Evolutionary conservation across 345 rosid genomes (phyloP).

Genomic region (thale cress (Arabidopsis thaliana)): DNA sequence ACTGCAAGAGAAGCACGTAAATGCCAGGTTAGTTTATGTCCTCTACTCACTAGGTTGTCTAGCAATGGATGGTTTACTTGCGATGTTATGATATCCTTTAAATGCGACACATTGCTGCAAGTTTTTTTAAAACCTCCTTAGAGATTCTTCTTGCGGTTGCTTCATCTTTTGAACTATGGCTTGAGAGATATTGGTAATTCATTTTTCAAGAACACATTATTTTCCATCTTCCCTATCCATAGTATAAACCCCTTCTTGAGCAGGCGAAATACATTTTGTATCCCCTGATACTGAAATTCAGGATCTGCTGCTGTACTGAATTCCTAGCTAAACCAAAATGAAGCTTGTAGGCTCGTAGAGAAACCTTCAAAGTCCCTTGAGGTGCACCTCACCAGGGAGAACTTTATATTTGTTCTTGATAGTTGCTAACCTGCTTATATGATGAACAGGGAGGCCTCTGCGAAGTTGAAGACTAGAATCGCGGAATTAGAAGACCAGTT

Average conservation of each 20-base stretch:
- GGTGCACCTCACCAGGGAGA: not conserved
- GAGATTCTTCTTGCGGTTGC: conserved; percentile 25
- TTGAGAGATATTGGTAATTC: conserved; percentile 25
- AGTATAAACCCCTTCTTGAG: conserved; percentile 26
- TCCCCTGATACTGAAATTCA: conserved; percentile 12
- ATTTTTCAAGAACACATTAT: conserved; percentile 12
- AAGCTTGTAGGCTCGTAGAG: not conserved
- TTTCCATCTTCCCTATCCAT: not conserved
- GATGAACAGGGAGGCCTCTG: conserved; percentile 63
- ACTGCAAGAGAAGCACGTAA: conserved; percentile 78
- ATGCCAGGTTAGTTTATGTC: conserved; percentile 68
- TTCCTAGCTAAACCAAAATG: not conserved
- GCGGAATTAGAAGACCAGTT: conserved; percentile 80
- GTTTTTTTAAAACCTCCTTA: not conserved
- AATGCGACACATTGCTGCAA: conserved; percentile 25
- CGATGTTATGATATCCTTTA: conserved; percentile 4
- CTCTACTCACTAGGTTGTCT: conserved; percentile 22
- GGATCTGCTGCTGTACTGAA: not conserved
- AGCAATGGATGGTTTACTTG: conserved; percentile 20
- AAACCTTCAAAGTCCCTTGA: not conserved
- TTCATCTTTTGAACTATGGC: conserved; percentile 29
- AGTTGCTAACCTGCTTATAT: conserved; percentile 25
- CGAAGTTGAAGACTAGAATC: conserved; percentile 77
- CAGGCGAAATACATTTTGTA: conserved; percentile 7
- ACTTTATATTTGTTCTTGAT: conserved; percentile 10